Base-by-base conservation (phyloP, 495 filamentous ascomycete species). In the Penicillium egyptiacum region DNA sequence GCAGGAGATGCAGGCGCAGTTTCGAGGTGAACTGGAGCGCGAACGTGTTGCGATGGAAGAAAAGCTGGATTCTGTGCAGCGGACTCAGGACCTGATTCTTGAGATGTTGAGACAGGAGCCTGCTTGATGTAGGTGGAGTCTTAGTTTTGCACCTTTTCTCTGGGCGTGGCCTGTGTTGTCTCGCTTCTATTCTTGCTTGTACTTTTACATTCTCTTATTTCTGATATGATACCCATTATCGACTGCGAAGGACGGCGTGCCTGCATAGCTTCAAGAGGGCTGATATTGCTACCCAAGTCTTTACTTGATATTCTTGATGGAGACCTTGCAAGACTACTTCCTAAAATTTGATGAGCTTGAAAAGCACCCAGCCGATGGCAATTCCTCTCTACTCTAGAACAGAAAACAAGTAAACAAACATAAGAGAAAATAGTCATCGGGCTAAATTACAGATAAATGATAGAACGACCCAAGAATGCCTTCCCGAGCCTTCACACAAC, bases 1-100 rank as follows among this genome's bases (percentile, higher is more conserved):
- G 2, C 54, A 55, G 16, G 76, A 78, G 40, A 67, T 77, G 56
- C 49, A 58, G 23, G 53, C 53, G 16, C 69, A 76, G 28, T 41
- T 76, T 19, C 68, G 67, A 14, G 44, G 56, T 4, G 73, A 74
- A 47, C 23, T 75, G 50, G 65, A 68, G n/a, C 69, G 68, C 44
- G 66, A 72, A 14, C 70, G 72, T 0, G 67, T 65, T 12, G 53
- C 63, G 2, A 57, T 75, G 10, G 67, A 75, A 42, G 70, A 75
- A 49, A 73, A 68, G 52, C 39, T 79, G 35, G 75, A 76, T 58
- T 66, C 72, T 26, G 63, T 79, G 35, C 75, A 79, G 53, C 56
- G 70, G 53, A 77, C 70, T 1, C 76, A 79, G 52, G 70, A 79
- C 41, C 71, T 79, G 70, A 79, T 79, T 56, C 55, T 79, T 35